These are phyloP conservation scores for Penicillium daleae DNA, from an alignment of 495 filamentous ascomycete genomes.

Conservation along the genomic window DNA sequence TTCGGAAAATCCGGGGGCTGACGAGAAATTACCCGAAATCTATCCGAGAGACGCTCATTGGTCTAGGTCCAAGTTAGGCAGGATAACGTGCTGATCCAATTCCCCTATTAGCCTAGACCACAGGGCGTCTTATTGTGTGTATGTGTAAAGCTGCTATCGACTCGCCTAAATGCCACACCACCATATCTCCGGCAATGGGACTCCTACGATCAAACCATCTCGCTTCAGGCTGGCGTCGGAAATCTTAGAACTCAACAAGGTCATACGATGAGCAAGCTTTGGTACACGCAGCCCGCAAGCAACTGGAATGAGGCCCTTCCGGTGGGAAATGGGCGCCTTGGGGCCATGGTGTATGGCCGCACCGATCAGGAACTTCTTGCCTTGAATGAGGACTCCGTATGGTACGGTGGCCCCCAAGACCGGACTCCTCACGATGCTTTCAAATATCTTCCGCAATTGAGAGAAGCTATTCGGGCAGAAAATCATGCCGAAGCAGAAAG, in stretches of 20 bases:
- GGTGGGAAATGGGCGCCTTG: slow-evolving; percentile 58
- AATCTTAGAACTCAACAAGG: not conserved
- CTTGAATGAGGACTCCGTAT: slow-evolving; percentile 58
- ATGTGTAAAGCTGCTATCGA: not conserved
- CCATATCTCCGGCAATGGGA: not conserved
- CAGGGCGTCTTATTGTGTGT: not conserved
- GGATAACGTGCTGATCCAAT: not conserved
- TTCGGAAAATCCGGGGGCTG: not conserved
- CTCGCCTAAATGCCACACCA: not conserved
- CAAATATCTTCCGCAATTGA: slow-evolving; percentile 38
- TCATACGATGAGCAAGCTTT: slow-evolving; percentile 34
- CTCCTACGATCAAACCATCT: not conserved
- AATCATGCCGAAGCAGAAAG: slow-evolving; percentile 47
- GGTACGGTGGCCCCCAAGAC: slow-evolving; percentile 54
- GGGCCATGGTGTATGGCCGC: slow-evolving; percentile 53
- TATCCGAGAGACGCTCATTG: slow-evolving; percentile 1
- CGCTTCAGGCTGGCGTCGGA: not conserved
- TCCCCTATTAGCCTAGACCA: not conserved
- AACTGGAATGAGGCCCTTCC: slow-evolving; percentile 39
- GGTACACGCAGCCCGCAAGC: slow-evolving; percentile 34
- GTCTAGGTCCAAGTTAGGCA: not conserved
- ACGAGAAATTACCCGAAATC: slow-evolving; percentile 13
- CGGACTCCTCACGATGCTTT: slow-evolving; percentile 45
- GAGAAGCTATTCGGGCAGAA: slow-evolving; percentile 45
- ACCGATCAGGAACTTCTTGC: slow-evolving; percentile 49